Evolutionary conservation across 2,329 filamentous ascomycete species (phyloP).

Genomic region (Diaporthe helianthi): DNA sequence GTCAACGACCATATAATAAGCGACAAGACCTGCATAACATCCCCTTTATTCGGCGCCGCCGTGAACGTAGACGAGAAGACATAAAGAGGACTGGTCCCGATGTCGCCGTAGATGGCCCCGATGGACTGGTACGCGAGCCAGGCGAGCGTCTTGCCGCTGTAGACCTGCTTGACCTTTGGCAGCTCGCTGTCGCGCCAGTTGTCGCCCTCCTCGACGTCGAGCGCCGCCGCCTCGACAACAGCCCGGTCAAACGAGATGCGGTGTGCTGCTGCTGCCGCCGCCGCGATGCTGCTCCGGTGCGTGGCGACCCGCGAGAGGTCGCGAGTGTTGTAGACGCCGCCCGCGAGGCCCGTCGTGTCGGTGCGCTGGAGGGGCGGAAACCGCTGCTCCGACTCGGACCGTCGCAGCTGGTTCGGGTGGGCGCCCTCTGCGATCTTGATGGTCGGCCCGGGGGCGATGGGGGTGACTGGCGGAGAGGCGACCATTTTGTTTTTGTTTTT

Average conservation of each 20-base stretch:
- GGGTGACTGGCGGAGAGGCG: not conserved
- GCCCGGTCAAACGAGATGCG: constrained; percentile 21
- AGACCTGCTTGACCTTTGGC: constrained; percentile 37
- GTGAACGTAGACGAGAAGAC: constrained; percentile 72
- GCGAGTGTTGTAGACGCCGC: constrained; percentile 36
- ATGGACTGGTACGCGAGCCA: constrained; percentile 67
- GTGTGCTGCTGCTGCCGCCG: no score
- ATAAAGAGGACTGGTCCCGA: constrained; percentile 65
- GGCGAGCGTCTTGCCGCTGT: constrained; percentile 34
- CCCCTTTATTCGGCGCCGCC: constrained; percentile 56
- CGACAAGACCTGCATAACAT: constrained; percentile 68
- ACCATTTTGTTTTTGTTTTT: constrained; percentile 18
- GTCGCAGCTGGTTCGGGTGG: constrained; percentile 27
- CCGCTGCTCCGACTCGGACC: constrained; percentile 32
- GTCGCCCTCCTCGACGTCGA: constrained; percentile 36
- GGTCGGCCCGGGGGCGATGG: constrained; percentile 12
- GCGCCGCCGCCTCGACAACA: not conserved
- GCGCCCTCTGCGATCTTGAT: constrained; percentile 35
- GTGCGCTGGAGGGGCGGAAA: constrained; percentile 26
- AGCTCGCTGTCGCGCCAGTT: constrained; percentile 35
- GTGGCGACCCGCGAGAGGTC: constrained; percentile 31
- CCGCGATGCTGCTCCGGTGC: constrained; percentile 11
- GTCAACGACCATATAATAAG: constrained; percentile 72
- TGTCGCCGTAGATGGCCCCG: constrained; percentile 69
- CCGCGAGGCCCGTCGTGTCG: constrained; percentile 34